Conservation (phyloP, 140 eudicot species). For the Ambrosia hybrid region DNA sequence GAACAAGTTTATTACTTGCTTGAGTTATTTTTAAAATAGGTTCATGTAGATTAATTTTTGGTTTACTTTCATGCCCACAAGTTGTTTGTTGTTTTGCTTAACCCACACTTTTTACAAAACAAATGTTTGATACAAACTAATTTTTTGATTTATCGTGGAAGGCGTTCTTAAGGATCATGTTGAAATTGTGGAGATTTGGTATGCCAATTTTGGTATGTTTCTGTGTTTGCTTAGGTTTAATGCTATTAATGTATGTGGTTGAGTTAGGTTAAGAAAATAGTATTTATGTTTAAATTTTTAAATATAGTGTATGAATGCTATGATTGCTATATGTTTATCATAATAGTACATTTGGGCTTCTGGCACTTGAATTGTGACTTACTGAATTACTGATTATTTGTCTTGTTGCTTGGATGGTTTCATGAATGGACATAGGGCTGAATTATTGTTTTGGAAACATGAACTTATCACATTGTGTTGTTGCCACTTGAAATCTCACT, state of each 20-base stretch:
- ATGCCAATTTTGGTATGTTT: slow-evolving; percentile 11
- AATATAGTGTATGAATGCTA: not conserved
- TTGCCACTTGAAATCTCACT: no score
- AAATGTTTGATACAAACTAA: no score
- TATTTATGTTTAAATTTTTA: not conserved
- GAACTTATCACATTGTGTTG: not conserved
- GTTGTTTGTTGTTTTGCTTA: no score
- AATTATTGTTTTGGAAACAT: not conserved
- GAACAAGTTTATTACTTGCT: no score
- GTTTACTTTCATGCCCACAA: no score
- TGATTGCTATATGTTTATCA: not conserved
- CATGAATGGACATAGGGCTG: slow-evolving; percentile 4
- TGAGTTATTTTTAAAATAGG: no score
- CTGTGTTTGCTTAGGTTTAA: no score
- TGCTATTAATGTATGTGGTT: slow-evolving; percentile 4
- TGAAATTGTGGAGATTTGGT: not conserved
- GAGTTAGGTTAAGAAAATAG: not conserved
- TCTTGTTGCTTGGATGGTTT: slow-evolving; percentile 2
- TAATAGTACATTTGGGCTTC: not conserved
- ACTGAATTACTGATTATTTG: not conserved
- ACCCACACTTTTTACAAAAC: no score
- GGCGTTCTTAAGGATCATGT: no score
- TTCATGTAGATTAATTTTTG: no score
- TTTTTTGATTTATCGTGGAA: no score
- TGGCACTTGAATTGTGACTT: not conserved